These are phyloP conservation scores for Chlamydomonas sphaeroides DNA, from an alignment of 139 green algal species.

Conservation along the genomic window DNA sequence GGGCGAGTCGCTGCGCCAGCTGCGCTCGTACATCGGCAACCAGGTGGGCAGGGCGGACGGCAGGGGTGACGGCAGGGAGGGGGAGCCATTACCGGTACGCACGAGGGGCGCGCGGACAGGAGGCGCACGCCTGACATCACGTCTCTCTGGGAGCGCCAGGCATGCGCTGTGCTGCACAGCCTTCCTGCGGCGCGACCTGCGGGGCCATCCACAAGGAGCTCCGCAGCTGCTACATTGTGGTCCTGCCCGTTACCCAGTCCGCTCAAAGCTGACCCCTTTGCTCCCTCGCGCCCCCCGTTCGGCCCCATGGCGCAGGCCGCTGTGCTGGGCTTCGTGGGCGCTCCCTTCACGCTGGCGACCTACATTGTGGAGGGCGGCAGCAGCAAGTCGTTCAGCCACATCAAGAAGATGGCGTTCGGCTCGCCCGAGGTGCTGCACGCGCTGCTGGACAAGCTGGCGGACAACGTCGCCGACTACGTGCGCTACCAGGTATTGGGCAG, in stretches of 20 bases:
- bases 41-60: neutral
- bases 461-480: constrained; percentile 91
- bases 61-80: too few species aligned
- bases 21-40: constrained; percentile 69
- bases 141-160: too few species aligned
- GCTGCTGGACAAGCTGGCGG: constrained; percentile 85
- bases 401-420: constrained; percentile 88
- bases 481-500: constrained; percentile 92
- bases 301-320: too few species aligned
- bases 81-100: too few species aligned
- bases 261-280: too few species aligned
- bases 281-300: too few species aligned
- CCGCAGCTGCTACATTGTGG: too few species aligned
- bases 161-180: too few species aligned
- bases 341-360: constrained; percentile 93
- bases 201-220: too few species aligned
- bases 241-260: neutral
- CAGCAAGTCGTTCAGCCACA: constrained; percentile 89
- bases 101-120: too few species aligned
- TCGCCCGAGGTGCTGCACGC: constrained; percentile 74
- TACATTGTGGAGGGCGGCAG: constrained; percentile 94
- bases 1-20: constrained; percentile 81
- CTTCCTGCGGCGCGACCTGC: too few species aligned
- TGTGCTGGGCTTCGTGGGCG: constrained; percentile 94
- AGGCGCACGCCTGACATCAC: too few species aligned